Evolutionary conservation across 208 protist genomes (phyloP), one percentile per base, ranked within the genome.

Genomic region (Phytomonas sp.): DNA sequence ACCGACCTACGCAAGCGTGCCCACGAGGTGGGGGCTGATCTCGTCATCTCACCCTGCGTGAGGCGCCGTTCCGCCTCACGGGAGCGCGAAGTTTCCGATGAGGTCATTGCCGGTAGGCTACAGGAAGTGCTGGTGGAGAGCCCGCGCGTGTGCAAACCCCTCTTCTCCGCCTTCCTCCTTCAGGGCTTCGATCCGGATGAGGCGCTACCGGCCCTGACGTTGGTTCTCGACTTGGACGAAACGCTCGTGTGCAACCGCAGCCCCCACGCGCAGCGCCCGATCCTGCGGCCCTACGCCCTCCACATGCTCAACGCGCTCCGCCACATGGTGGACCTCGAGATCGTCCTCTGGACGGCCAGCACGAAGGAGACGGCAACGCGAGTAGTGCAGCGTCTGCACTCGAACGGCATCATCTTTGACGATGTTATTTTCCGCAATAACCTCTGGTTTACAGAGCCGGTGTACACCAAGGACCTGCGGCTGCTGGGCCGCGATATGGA

Each of bases 321-420:
- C 0, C 82, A 94, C 75, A 93, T 90, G 83, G 80, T 82, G 67
- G 80, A 87, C 23, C 36, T 96, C 62, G 93, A 97, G 77, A 88
- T 97, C 75, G 89, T 97, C 26, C 69, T 97, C 66, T 97, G 93
- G 91, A 97, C 93, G 9, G 93, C 93, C 2, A 96, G 89, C 9
- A 97, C 91, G 29, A 90, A 95, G 71, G 88, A 92, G 66, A 96
- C 91, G 40, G 93, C 88, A 23, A 68, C 72, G 37, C 85, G 82
- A 11, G 91, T 97, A 65, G 86, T 96, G 67, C 72, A 88, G 67
- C 90, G 93, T 72, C 77, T 97, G 53, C 81, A 91, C 66, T 67
- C 76, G 66, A 83, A 78, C 29, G 87, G 89, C 33, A 33, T 75
- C 60, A 85, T 95, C 62, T 96, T 97, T 66, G 89, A 95, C 78